These are phyloP conservation scores for Dipteronia dyeriana DNA, from an alignment of 345 rosid genomes.

Conservation along the genomic window DNA sequence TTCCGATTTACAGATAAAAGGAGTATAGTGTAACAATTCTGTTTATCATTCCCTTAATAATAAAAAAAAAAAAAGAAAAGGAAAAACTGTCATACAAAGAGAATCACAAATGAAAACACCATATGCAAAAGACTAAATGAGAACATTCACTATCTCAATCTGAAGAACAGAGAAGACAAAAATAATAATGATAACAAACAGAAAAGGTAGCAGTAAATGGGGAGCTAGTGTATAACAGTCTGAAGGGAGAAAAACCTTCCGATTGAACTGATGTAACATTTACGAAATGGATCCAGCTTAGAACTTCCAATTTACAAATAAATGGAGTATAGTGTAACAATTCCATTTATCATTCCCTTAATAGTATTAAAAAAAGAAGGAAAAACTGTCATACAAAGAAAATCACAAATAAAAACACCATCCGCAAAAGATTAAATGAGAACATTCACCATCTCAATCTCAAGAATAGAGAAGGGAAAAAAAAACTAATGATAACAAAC, in stretches of 20 bases:
- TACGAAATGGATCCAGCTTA: not conserved
- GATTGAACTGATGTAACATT: not conserved
- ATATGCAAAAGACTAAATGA: not conserved
- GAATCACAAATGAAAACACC: not conserved
- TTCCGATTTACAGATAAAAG: not conserved
- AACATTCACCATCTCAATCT: not conserved
- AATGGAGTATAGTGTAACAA: not conserved
- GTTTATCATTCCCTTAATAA: too few relatives aligned
- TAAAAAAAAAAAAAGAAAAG: too few relatives aligned
- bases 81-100: too few relatives aligned
- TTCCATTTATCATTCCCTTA: too few relatives aligned
- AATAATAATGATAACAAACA: not conserved
- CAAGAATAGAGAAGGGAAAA: not conserved
- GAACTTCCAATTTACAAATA: constrained; percentile 1
- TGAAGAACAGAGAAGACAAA: not conserved
- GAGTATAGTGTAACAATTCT: not conserved
- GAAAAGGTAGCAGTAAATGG: not conserved
- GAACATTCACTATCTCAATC: not conserved
- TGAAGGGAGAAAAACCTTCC: constrained; percentile 6
- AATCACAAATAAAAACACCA: not conserved
- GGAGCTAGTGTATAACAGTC: not conserved
- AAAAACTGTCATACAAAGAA: not conserved
- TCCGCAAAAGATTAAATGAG: not conserved
- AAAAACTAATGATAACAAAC: not conserved
- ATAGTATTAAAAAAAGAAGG: too few relatives aligned